These are phyloP conservation scores for Saccharomyces hybrid DNA, from an alignment of 1,139 yeast genomes.

Conservation along the genomic window DNA sequence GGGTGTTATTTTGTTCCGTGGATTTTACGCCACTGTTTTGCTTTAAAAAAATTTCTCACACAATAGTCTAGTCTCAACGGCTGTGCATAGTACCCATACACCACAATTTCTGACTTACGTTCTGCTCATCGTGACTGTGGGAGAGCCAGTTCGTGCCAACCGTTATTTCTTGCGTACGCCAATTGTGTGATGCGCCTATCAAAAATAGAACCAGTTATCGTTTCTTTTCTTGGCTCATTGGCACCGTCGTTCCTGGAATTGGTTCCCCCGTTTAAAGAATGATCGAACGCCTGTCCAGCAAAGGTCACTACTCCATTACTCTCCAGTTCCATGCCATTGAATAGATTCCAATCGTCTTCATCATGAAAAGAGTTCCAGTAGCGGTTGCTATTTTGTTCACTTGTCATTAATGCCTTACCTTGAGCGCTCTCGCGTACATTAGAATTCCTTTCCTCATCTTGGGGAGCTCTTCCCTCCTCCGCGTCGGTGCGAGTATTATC, in stretches of 20 bases:
- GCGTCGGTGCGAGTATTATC: slow-evolving; percentile 5
- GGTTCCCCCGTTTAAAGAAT: background rate
- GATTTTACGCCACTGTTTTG: background rate
- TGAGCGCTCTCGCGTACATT: background rate
- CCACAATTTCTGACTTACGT: background rate
- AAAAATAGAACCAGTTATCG: slow-evolving; percentile 9
- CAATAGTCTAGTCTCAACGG: background rate
- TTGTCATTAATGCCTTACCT: background rate
- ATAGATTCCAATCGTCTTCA: slow-evolving; percentile 24
- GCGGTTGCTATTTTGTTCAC: background rate
- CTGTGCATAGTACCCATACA: background rate
- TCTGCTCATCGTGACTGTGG: background rate
- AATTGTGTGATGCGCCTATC: slow-evolving; percentile 4
- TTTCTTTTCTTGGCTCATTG: slow-evolving; percentile 1
- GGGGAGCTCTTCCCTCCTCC: slow-evolving; percentile 7
- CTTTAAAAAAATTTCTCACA: background rate
- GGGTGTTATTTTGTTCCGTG: background rate
- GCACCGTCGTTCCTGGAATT: background rate
- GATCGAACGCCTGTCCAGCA: background rate
- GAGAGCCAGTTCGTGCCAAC: slow-evolving; percentile 5
- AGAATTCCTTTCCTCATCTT: background rate
- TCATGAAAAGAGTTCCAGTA: slow-evolving; percentile 27
- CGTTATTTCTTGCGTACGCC: slow-evolving; percentile 5
- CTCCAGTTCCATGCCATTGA: slow-evolving; percentile 18
- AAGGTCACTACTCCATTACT: slow-evolving; percentile 16